A percentile compares a stretch with the other conserved stretches of the same genome.
Evolutionary conservation across 1,284 basidiomycete genomes (phyloP).

Genomic region (Rhodotorula sp.): DNA sequence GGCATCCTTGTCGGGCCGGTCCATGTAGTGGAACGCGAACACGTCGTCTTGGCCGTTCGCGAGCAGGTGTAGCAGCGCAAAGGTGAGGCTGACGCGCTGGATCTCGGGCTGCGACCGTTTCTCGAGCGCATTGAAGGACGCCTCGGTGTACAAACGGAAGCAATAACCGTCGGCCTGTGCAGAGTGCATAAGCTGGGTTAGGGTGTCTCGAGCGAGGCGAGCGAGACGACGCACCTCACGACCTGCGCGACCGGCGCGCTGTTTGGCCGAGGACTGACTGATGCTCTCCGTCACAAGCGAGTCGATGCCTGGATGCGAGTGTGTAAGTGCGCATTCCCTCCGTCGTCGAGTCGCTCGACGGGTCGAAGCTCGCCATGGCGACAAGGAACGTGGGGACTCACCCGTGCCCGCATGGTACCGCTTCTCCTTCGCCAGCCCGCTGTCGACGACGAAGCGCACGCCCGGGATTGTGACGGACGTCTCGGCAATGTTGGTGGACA

Average conservation of each 20-base stretch:
- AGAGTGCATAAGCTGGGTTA: neutral
- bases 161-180: conserved; percentile 63
- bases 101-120: conserved; percentile 81
- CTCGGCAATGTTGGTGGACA: conserved; percentile 97
- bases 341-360: too few species aligned
- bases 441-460: conserved; percentile 91
- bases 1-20: conserved; percentile 69
- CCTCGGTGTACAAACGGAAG: conserved; percentile 84
- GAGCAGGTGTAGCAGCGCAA: conserved; percentile 72
- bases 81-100: conserved; percentile 76
- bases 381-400: neutral
- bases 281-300: conserved; percentile 81
- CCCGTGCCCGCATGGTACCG: conserved; percentile 58
- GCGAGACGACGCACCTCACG: conserved; percentile 65
- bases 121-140: conserved; percentile 67
- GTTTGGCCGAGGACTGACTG: conserved; percentile 84
- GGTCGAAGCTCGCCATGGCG: neutral
- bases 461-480: conserved; percentile 97
- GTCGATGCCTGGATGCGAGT: conserved; percentile 69
- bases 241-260: conserved; percentile 86
- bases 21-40: conserved; percentile 78
- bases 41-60: conserved; percentile 64
- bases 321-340: too few species aligned
- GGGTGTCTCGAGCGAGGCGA: conserved; percentile 30
- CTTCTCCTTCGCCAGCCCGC: conserved; percentile 94